These are phyloP conservation scores for Cutaneotrichosporon daszewskae DNA, from an alignment of 1,284 basidiomycete species.

Conservation along the genomic window DNA sequence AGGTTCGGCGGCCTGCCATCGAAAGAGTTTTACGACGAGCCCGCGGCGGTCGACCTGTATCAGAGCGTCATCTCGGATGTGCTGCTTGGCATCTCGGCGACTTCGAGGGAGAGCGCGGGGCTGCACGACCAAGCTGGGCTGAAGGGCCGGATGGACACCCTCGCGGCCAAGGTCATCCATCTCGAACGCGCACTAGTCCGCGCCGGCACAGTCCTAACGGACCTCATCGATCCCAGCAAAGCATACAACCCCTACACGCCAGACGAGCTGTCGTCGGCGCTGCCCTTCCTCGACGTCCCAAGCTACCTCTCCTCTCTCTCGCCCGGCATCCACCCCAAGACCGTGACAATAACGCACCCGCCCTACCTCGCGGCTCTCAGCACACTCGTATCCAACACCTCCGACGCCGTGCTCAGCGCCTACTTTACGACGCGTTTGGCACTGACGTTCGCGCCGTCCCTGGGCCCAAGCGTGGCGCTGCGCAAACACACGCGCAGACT, in stretches of 20 bases:
- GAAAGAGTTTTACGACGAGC: slow-evolving; percentile 90
- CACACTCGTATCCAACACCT: slow-evolving; percentile 63
- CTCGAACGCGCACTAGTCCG: slow-evolving; percentile 76
- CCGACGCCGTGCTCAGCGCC: slow-evolving; percentile 63
- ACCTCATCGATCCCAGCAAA: slow-evolving; percentile 63
- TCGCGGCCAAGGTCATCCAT: slow-evolving; percentile 68
- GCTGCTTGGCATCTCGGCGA: slow-evolving; percentile 60
- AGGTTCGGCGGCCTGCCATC: slow-evolving; percentile 78
- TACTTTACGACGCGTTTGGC: slow-evolving; percentile 74
- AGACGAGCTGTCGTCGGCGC: slow-evolving; percentile 61
- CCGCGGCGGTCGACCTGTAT: slow-evolving; percentile 65
- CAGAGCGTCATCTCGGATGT: slow-evolving; percentile 63
- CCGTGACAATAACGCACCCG: slow-evolving; percentile 78
- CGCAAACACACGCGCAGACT: slow-evolving; percentile 68
- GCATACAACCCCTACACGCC: slow-evolving; percentile 82
- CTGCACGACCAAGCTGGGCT: slow-evolving; percentile 20
- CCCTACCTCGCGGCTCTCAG: slow-evolving; percentile 66
- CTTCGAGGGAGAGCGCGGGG: slow-evolving; percentile 36
- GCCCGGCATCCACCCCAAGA: slow-evolving; percentile 66
- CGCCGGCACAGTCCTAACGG: slow-evolving; percentile 71
- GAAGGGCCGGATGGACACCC: slow-evolving; percentile 53
- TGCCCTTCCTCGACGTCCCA: slow-evolving; percentile 74
- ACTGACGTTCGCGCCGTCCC: slow-evolving; percentile 59
- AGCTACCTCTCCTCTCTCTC: slow-evolving; percentile 79
- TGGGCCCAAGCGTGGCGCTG: slow-evolving; percentile 67